Conservation (phyloP, 2,329 filamentous ascomycete genomes). For the Trichoderma hamatum region DNA sequence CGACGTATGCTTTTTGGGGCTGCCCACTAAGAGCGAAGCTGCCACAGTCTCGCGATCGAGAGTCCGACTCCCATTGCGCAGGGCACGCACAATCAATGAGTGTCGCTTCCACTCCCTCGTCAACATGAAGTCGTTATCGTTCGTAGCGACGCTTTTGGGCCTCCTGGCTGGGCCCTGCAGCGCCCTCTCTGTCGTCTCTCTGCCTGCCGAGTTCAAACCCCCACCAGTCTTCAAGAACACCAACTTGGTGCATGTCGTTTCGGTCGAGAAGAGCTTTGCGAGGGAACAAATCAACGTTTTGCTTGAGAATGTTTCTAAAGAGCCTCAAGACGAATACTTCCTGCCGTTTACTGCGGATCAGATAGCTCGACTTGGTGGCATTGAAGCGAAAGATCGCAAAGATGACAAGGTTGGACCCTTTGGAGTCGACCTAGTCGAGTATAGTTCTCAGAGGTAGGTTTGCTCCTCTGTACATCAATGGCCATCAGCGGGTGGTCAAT, state of each 20-base stretch:
- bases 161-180: slow-evolving; percentile 53
- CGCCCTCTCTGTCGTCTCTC: slow-evolving; percentile 58
- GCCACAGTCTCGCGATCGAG: slow-evolving; percentile 28
- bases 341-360: slow-evolving; percentile 79
- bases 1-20: slow-evolving; percentile 43
- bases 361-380: slow-evolving; percentile 75
- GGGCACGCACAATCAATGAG: slow-evolving; percentile 42
- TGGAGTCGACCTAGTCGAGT: slow-evolving; percentile 67
- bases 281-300: slow-evolving; percentile 93
- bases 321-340: slow-evolving; percentile 87
- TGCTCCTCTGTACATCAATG: neutral
- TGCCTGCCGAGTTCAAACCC: slow-evolving; percentile 74
- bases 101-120: slow-evolving; percentile 33
- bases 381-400: slow-evolving; percentile 95
- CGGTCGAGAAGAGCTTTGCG: slow-evolving; percentile 89
- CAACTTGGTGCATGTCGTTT: slow-evolving; percentile 88
- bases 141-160: slow-evolving; percentile 62
- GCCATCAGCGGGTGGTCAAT: neutral
- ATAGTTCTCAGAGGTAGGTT: slow-evolving; percentile 60
- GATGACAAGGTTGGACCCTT: slow-evolving; percentile 69
- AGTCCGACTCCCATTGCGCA: slow-evolving; percentile 27
- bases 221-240: slow-evolving; percentile 91
- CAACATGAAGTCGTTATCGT: slow-evolving; percentile 49
- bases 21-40: slow-evolving; percentile 29
- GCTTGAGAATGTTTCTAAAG: slow-evolving; percentile 80